Evolutionary conservation across 441 rosid species (phyloP), one percentile per base, ranked within the genome.

Genomic region (Pelargonium citronellum): DNA sequence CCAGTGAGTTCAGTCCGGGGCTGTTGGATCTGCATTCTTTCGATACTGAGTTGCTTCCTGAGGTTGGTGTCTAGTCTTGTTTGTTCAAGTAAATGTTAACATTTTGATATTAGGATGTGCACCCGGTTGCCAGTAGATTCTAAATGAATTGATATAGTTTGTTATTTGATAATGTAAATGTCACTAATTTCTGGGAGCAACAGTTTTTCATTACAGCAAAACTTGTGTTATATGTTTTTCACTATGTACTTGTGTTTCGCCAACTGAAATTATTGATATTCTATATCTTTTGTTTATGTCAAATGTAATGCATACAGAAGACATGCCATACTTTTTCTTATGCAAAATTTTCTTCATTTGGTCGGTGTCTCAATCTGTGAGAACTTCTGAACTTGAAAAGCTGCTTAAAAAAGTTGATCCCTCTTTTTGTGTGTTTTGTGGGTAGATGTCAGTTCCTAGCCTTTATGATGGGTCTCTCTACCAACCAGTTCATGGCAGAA

Each of bases 1-100:
- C 86, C 0, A 83, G 62, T 72, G 97, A 89, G 78, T 86, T 90
- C 77, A 95, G 99, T 80, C 97, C 99, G 5, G 97, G 99, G 1
- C 96, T 95, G n/a, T 79, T 95, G 67, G 99, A 95, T 90, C 92
- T 95, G 63, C 97, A 95, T 80, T 90, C 97, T 69, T 88, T 90
- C 75, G 97, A 95, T 79, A 95, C 97, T 0, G 99, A 95, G 80
- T 86, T 95, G 78, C 88, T 95, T 74, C 88, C 99, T 20, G 97
- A 95, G 99, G 99, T 95, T 68, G 57, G 75, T 58, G 1, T 30
- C 53, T 53, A 12, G 12, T 64, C 2, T 30, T 7, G 20, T 41
- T 19, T 9, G 30, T 64, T 53, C 49, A 39, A 27, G 57, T 69
- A 70, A 30, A 63, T 43, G 66, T 30, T 37, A 11, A 11, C 49